These are phyloP conservation scores for Clitopilus passeckerianus DNA, from an alignment of 768 basidiomycete genomes.

Conservation along the genomic window DNA sequence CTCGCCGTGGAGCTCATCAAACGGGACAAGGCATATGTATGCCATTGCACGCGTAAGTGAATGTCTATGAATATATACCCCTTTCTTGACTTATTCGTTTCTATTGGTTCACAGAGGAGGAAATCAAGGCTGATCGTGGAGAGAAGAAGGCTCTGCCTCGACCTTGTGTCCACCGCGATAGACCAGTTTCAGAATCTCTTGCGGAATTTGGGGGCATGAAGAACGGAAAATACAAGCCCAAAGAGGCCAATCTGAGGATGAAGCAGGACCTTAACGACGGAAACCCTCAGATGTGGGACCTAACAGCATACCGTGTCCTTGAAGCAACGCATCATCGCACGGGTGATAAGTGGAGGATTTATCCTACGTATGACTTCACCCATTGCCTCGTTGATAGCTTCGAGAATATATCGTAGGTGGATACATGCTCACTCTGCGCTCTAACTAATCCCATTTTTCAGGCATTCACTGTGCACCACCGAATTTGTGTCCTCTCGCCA, in stretches of 20 bases:
- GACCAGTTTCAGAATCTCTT: conserved; percentile 85
- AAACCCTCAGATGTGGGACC: conserved; percentile 99
- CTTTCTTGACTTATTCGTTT: conserved; percentile 2
- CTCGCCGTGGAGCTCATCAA: conserved; percentile 86
- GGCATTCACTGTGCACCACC: conserved; percentile 94
- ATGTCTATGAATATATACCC: neutral
- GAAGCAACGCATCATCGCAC: conserved; percentile 92
- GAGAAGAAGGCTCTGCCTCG: conserved; percentile 76
- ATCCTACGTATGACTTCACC: conserved; percentile 98
- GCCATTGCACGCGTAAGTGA: conserved; percentile 87
- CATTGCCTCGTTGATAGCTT: conserved; percentile 98
- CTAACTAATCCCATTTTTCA: conserved; percentile 20
- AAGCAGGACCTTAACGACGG: conserved; percentile 91
- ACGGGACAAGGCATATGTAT: conserved; percentile 91
- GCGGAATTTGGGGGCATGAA: conserved; percentile 90
- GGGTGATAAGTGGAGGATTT: conserved; percentile 90
- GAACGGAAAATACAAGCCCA: conserved; percentile 83
- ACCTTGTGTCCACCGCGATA: conserved; percentile 81
- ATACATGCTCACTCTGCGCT: neutral
- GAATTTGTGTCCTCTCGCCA: conserved; percentile 95
- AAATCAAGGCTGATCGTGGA: conserved; percentile 86
- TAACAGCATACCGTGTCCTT: conserved; percentile 93
- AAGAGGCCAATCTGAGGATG: conserved; percentile 93
- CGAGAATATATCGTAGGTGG: conserved; percentile 94
- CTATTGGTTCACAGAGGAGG: conserved; percentile 61